phyloP scores from a whole-genome alignment of 805 yeast genomes.

The Metschnikowia lunata region DNA sequence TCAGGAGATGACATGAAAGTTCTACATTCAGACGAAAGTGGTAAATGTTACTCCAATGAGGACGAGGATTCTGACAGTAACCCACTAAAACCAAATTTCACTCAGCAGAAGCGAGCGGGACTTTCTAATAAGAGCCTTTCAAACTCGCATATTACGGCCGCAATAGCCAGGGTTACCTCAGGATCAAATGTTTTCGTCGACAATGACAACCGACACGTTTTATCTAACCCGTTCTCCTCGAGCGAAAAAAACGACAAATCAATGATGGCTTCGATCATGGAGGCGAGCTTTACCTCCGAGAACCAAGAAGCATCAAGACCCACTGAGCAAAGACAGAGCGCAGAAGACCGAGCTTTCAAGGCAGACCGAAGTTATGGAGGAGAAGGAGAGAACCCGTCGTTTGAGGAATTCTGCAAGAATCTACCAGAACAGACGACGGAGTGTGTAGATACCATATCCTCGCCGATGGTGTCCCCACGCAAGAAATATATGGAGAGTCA shows the following conservation, averaged over 20 bases:
- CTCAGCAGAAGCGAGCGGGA: neutral
- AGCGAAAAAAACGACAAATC: neutral
- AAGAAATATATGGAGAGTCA: neutral
- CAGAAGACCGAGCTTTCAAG: neutral
- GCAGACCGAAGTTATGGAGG: neutral
- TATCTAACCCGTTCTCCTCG: neutral
- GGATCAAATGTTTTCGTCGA: neutral
- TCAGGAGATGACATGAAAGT: constrained; percentile 18
- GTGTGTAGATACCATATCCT: neutral
- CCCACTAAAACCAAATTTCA: neutral
- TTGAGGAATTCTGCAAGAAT: constrained; percentile 3
- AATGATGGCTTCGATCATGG: neutral
- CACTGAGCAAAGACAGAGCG: neutral
- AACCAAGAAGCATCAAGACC: neutral
- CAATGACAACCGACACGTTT: neutral
- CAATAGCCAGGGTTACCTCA: neutral
- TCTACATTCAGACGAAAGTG: constrained; percentile 25
- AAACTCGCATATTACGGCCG: neutral
- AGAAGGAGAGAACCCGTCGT: neutral
- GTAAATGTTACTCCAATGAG: constrained; percentile 18
- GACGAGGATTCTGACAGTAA: constrained; percentile 11
- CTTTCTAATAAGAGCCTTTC: neutral
- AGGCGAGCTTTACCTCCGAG: neutral
- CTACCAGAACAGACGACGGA: neutral
- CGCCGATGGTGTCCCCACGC: constrained; percentile 1